Evolutionary conservation across 148 eudicot species (phyloP).

Genomic region (Spergularia marina): DNA sequence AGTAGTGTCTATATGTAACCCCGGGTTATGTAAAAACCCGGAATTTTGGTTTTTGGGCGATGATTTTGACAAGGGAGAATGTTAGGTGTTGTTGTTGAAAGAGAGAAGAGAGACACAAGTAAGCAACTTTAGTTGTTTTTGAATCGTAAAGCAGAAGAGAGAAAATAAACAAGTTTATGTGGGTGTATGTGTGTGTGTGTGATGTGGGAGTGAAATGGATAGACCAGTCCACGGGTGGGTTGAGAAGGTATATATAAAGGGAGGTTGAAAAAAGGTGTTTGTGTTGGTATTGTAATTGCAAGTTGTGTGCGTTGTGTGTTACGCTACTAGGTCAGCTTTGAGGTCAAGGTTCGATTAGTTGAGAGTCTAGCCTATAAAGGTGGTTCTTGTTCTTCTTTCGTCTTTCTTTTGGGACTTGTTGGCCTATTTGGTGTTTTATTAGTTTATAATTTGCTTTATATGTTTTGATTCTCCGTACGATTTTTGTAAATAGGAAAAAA

Average conservation of each 20-base stretch:
- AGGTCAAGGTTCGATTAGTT: conserved; percentile 13
- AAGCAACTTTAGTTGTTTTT: background rate
- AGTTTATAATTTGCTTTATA: no score
- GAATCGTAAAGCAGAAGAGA: no score
- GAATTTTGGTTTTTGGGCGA: no score
- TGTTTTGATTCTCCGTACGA: no score
- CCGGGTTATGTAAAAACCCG: background rate
- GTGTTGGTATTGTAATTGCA: background rate
- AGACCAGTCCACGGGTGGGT: background rate
- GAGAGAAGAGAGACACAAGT: conserved; percentile 15
- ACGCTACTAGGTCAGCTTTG: background rate
- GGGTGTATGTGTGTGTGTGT: background rate
- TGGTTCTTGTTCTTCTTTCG: background rate
- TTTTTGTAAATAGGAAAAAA: no score
- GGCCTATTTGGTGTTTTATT: background rate
- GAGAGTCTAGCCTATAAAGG: background rate
- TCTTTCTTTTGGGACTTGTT: conserved; percentile 2
- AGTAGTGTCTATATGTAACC: background rate
- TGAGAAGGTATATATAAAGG: no score
- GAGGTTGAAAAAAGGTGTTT: background rate
- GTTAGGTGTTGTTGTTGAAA: background rate
- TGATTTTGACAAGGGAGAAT: background rate
- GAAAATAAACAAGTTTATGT: background rate
- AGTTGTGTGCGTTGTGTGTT: background rate
- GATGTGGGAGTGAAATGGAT: background rate